These are phyloP conservation scores for Plasmodium blacklocki DNA, from an alignment of 169 alveolate species.

Conservation along the genomic window DNA sequence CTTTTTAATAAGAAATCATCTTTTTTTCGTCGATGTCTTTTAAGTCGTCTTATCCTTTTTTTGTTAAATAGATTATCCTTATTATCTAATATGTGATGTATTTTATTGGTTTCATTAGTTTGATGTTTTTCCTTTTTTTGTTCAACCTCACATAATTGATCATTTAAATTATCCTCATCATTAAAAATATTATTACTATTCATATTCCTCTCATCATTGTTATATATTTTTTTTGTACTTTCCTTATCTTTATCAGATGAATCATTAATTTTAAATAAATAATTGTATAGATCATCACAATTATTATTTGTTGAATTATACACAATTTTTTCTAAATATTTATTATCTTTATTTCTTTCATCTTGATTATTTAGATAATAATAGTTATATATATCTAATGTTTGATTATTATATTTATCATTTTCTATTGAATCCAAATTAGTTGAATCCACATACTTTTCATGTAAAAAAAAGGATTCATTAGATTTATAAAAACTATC, in stretches of 20 bases:
- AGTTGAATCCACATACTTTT: background rate
- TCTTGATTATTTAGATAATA: conserved; percentile 23
- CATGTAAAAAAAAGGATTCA: background rate
- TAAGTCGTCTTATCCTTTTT: background rate
- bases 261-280: background rate
- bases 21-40: background rate
- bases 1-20: conserved; percentile 9
- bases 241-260: background rate
- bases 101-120: no score
- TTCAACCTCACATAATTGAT: background rate
- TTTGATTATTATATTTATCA: conserved; percentile 1
- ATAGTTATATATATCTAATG: conserved; percentile 40
- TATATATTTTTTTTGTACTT: background rate
- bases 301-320: background rate
- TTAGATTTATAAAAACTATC: background rate
- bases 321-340: conserved; percentile 19
- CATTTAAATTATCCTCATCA: background rate
- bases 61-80: background rate
- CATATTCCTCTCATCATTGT: background rate
- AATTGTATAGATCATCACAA: conserved; percentile 1
- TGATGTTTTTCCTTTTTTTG: background rate
- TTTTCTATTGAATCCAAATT: background rate
- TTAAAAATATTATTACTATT: background rate
- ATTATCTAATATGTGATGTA: no score
- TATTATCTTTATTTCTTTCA: background rate